These are phyloP conservation scores for Venturia carpophila DNA, from an alignment of 2,329 filamentous ascomycete genomes.

Conservation along the genomic window DNA sequence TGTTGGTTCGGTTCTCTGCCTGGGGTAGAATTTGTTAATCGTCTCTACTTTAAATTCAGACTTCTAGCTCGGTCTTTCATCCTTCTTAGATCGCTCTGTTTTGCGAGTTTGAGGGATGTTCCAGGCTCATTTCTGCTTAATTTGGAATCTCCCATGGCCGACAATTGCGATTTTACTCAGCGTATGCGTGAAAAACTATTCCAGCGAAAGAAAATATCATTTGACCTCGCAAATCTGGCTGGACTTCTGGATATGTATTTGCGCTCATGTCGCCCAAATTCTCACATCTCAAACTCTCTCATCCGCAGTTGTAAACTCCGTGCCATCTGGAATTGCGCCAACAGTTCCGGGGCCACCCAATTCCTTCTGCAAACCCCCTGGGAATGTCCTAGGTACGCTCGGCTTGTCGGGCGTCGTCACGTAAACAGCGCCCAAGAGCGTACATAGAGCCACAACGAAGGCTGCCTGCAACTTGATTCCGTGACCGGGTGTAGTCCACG, in stretches of 20 bases:
- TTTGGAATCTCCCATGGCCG: too few species aligned
- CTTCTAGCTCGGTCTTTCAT: too few species aligned
- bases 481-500: slow-evolving; percentile 57
- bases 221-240: background rate
- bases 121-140: too few species aligned
- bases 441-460: slow-evolving; percentile 36
- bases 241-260: background rate
- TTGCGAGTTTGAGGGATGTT: too few species aligned
- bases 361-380: slow-evolving; percentile 41
- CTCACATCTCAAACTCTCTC: background rate
- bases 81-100: too few species aligned
- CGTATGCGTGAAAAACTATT: background rate
- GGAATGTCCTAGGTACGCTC: slow-evolving; percentile 38
- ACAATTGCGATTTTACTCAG: background rate
- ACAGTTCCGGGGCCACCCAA: slow-evolving; percentile 40
- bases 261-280: background rate
- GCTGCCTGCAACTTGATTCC: slow-evolving; percentile 51
- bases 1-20: too few species aligned
- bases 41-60: too few species aligned
- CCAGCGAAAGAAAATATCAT: background rate
- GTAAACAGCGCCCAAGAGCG: slow-evolving; percentile 32
- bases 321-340: background rate
- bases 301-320: background rate
- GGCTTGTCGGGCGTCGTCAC: slow-evolving; percentile 41
- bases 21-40: too few species aligned